A percentile compares a stretch with the other conserved stretches of the same genome.
Conservation (phyloP, 352 stramenopile species). For the Globisporangium lucens region DNA sequence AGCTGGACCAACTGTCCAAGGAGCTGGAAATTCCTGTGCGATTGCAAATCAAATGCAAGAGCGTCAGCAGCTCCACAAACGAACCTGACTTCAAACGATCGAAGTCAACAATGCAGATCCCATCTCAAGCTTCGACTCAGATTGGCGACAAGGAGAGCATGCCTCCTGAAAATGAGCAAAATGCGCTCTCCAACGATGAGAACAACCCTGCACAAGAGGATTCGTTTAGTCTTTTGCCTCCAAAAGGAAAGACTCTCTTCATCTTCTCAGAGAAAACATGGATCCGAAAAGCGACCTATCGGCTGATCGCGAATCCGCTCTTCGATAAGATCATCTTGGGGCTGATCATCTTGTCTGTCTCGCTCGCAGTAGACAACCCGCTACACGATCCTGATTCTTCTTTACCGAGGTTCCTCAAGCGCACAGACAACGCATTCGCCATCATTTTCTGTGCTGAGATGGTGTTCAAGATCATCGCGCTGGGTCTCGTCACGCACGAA, state of each 20-base stretch:
- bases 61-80: background rate
- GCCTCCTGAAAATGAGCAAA: background rate
- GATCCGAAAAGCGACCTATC: conserved; percentile 34
- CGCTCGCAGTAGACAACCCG: conserved; percentile 87
- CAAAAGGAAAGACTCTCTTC: conserved; percentile 35
- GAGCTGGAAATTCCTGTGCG: conserved; percentile 13
- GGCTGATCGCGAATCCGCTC: conserved; percentile 51
- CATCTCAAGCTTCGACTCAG: background rate
- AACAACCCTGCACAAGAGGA: conserved; percentile 5
- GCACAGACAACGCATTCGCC: conserved; percentile 73
- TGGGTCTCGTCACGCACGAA: conserved; percentile 70
- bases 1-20: conserved; percentile 20
- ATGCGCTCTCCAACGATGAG: too few species aligned
- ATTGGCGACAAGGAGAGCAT: background rate
- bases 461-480: conserved; percentile 85
- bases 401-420: conserved; percentile 40
- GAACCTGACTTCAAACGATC: background rate
- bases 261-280: conserved; percentile 46
- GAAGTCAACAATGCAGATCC: background rate
- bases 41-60: background rate
- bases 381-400: conserved; percentile 50
- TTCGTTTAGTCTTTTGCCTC: conserved; percentile 16
- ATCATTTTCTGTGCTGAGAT: conserved; percentile 88
- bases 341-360: conserved; percentile 82
- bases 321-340: conserved; percentile 84